Conservation (phyloP, 768 basidiomycete genomes). For the Antrodiella citrinella region DNA sequence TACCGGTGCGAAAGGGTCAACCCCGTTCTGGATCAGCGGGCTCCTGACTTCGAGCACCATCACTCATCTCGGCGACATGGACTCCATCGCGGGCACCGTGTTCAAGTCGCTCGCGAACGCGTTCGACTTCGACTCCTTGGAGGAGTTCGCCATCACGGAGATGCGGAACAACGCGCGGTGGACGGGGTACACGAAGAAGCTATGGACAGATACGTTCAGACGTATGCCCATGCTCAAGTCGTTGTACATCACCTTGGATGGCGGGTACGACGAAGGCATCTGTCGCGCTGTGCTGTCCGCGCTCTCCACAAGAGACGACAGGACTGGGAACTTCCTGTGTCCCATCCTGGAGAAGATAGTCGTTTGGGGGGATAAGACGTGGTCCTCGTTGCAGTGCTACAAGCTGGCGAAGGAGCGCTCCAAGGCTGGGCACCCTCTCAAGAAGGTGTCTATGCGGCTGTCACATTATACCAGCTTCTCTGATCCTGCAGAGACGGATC, state of each 20-base stretch:
- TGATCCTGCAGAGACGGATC: slow-evolving; percentile 20
- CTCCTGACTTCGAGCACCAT: slow-evolving; percentile 9
- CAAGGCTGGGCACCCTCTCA: slow-evolving; percentile 15
- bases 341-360: slow-evolving; percentile 17
- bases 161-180: slow-evolving; percentile 15
- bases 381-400: slow-evolving; percentile 22
- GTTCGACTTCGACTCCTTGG: slow-evolving; percentile 17
- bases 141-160: slow-evolving; percentile 21
- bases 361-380: slow-evolving; percentile 20
- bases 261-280: slow-evolving; percentile 19
- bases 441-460: slow-evolving; percentile 17
- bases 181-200: slow-evolving; percentile 14
- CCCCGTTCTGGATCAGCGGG: slow-evolving; percentile 17
- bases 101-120: slow-evolving; percentile 14
- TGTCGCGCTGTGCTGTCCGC: slow-evolving; percentile 18
- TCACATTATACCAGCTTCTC: slow-evolving; percentile 22
- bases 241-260: slow-evolving; percentile 18
- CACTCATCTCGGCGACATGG: slow-evolving; percentile 20
- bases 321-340: slow-evolving; percentile 16
- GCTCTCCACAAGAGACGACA: slow-evolving; percentile 13
- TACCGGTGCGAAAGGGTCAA: slow-evolving; percentile 2
- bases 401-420: slow-evolving; percentile 17
- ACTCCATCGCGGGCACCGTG: slow-evolving; percentile 15
- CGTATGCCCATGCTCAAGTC: slow-evolving; percentile 18
- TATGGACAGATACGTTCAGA: slow-evolving; percentile 18